These are phyloP conservation scores for Candida khao-thaluensis DNA, from an alignment of 805 yeast genomes.

Conservation along the genomic window DNA sequence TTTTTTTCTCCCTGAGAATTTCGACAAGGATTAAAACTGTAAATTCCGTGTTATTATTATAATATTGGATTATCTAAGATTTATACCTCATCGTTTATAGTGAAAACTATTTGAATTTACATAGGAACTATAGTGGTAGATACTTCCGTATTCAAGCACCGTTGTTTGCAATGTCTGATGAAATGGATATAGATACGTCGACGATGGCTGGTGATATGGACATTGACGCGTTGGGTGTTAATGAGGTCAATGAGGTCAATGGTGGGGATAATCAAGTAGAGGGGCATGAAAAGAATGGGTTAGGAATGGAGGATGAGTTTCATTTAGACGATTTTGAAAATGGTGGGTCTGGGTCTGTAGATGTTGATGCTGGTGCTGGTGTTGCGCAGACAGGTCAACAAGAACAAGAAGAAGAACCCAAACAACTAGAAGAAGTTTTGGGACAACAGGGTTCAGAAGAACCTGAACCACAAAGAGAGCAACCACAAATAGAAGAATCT, in stretches of 20 bases:
- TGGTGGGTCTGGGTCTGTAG: neutral
- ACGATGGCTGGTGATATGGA: conserved; percentile 7
- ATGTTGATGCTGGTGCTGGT: conserved; percentile 4
- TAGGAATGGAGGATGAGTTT: neutral
- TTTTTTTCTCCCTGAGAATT: conserved; percentile 5
- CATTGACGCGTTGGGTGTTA: conserved; percentile 5
- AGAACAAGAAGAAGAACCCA: no score
- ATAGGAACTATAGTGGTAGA: neutral
- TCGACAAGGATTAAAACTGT: conserved; percentile 8
- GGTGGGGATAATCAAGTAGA: neutral
- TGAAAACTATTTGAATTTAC: neutral
- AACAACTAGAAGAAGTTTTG: no score
- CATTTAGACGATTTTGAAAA: neutral
- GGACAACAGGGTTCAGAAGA: no score
- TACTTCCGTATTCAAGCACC: neutral
- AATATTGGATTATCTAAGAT: conserved; percentile 5
- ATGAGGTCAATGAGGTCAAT: neutral
- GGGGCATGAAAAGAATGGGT: neutral
- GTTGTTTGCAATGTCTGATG: conserved; percentile 2
- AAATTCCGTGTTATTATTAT: conserved; percentile 9
- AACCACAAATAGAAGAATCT: no score
- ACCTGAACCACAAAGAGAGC: no score
- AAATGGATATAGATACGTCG: conserved; percentile 5
- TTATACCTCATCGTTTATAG: neutral
- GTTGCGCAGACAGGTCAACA: no score